Evolutionary conservation across 345 rosid genomes (phyloP), one percentile per base, ranked within the genome.

Genomic region (Punica granatum): DNA sequence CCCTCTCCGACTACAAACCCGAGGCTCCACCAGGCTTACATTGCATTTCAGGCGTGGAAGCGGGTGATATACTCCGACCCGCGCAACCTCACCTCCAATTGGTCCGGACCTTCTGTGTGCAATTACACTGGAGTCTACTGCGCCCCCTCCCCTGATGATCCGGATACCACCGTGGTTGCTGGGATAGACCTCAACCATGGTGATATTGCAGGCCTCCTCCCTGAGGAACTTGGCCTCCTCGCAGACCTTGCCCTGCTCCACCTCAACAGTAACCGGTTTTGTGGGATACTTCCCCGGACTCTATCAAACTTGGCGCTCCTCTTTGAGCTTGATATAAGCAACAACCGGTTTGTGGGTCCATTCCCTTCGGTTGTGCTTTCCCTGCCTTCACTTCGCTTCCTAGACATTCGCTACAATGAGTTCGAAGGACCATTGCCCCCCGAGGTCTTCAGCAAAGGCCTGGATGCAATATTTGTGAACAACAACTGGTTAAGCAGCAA

Each of bases 391-490:
- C 81, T 93, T 1, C 71, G 63, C 12, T 90, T 16, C 72, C 93
- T 90, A 37, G 97, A 87, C 72, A 71, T 93, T 62, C 90, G 96
- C 66, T 93, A 68, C 80, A 90, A 90, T 6, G 98, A 93, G 76
- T 90, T 93, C 2, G 98, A 90, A 79, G 98, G 98, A 51, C 76
- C 85, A 1, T 68, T 90, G 36, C 97, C 96, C 31, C 78, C 88
- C 3, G 78, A 84, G 68, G 88, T 92, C 70, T 86, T 84, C 80
- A 73, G 73, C 73, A 85, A 76, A 62, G 74, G 69, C 23, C 85
- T 88, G 4, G 98, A 93, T n/a, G 98, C 98, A 28, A 80, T 93
- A 48, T 87, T 93, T 31, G 71, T 93, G 11, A 93, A 93, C 69
- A 86, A 86, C 81, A 87, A 92, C 72, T 53, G 87, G 7, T 75